Conservation (phyloP, 331 rosid genomes). For the Phaseolus coccineus region DNA sequence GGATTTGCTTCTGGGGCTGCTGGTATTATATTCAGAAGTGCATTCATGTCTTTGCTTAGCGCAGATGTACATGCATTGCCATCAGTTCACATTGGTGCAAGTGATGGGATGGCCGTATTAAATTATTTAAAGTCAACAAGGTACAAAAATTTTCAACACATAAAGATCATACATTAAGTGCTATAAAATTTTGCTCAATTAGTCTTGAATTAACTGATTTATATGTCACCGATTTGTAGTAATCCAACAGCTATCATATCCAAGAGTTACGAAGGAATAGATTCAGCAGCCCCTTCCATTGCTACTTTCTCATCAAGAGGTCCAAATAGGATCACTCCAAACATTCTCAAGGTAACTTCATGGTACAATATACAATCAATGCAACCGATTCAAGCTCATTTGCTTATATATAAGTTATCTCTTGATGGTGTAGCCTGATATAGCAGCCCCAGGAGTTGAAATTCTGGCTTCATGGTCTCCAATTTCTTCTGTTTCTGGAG, state of each 20-base stretch:
- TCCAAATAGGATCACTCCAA: too few species aligned
- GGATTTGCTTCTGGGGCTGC: too few species aligned
- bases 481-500: neutral
- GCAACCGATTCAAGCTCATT: too few species aligned
- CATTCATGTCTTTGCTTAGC: neutral
- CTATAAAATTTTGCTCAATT: neutral
- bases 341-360: too few species aligned
- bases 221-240: neutral
- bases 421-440: constrained; percentile 30
- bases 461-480: constrained; percentile 44
- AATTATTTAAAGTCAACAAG: constrained; percentile 26
- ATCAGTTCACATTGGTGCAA: neutral
- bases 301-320: too few species aligned
- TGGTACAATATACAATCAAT: too few species aligned
- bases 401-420: neutral
- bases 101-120: neutral
- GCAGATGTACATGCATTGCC: constrained; percentile 36
- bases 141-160: neutral
- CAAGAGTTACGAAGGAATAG: too few species aligned
- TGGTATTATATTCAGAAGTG: too few species aligned
- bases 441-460: constrained; percentile 41
- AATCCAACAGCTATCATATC: constrained; percentile 38
- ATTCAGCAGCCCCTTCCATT: too few species aligned
- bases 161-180: neutral
- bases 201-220: neutral